Evolutionary conservation across 805 yeast genomes (phyloP).

Genomic region (Wickerhamomyces bisporus): DNA sequence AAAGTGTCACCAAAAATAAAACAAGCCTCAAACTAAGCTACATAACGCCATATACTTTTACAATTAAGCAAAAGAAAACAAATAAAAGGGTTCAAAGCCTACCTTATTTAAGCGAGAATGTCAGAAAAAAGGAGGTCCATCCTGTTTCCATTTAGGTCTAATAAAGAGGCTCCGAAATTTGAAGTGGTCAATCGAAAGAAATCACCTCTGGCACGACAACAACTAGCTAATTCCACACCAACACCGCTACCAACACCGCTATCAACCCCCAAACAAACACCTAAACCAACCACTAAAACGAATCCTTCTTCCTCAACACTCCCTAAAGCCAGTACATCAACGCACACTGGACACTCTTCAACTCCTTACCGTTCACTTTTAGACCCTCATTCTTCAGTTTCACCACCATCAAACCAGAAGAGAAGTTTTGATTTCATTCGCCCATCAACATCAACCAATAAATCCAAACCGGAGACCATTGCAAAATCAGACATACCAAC

Average conservation of each 20-base stretch:
- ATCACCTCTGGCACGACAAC: constrained; percentile 11
- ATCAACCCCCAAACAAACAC: too few species aligned
- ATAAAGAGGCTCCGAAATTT: constrained; percentile 18
- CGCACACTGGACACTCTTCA: not conserved
- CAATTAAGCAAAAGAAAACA: too few species aligned
- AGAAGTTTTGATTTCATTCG: not conserved
- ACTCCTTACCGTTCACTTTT: too few species aligned
- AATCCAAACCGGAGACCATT: constrained; percentile 1
- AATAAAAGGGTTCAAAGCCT: too few species aligned
- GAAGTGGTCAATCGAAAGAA: constrained; percentile 24
- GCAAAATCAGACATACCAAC: constrained; percentile 8
- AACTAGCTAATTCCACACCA: not conserved
- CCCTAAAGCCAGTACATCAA: not conserved
- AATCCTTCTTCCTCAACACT: too few species aligned
- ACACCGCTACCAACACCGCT: not conserved
- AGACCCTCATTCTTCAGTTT: too few species aligned
- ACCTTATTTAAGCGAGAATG: not conserved
- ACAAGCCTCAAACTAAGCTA: too few species aligned
- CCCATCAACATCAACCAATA: not conserved
- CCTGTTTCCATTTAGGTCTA: constrained; percentile 18
- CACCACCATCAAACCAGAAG: not conserved
- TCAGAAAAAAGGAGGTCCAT: constrained; percentile 22
- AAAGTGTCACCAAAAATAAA: too few species aligned
- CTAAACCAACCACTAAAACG: too few species aligned
- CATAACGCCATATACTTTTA: too few species aligned